phyloP scores from a whole-genome alignment of 1,284 basidiomycete genomes.

The Amylostereum chailletii region DNA sequence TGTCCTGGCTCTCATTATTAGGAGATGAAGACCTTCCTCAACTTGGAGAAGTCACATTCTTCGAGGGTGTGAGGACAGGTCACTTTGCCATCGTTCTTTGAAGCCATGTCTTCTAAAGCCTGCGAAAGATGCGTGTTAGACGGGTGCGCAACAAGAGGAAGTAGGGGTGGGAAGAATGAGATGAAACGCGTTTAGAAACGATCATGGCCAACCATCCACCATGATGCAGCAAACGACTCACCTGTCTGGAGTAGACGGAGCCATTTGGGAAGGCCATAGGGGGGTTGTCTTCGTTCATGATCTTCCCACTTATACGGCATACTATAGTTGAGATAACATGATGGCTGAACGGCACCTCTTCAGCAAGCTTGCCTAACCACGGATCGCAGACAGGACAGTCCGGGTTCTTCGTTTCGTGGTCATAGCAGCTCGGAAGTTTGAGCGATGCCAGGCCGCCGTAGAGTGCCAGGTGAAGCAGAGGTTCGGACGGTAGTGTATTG shows the following conservation, averaged over 20 bases:
- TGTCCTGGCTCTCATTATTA: slow-evolving; percentile 15
- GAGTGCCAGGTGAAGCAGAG: slow-evolving; percentile 78
- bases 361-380: slow-evolving; percentile 69
- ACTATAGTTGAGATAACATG: slow-evolving; percentile 95
- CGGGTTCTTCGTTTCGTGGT: slow-evolving; percentile 55
- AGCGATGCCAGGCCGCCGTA: slow-evolving; percentile 85
- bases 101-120: slow-evolving; percentile 81
- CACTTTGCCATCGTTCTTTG: slow-evolving; percentile 64
- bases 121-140: slow-evolving; percentile 20
- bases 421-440: slow-evolving; percentile 75
- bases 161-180: background rate
- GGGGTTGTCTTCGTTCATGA: slow-evolving; percentile 92
- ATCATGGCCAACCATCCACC: too few species aligned
- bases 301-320: slow-evolving; percentile 81
- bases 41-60: slow-evolving; percentile 51
- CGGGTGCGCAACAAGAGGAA: background rate
- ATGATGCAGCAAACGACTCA: slow-evolving; percentile 24
- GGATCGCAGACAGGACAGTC: slow-evolving; percentile 91
- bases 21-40: slow-evolving; percentile 87
- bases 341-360: slow-evolving; percentile 87
- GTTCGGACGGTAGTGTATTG: slow-evolving; percentile 80
- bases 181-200: too few species aligned
- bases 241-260: slow-evolving; percentile 87
- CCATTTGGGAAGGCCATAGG: slow-evolving; percentile 91
- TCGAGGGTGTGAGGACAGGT: slow-evolving; percentile 75